Evolutionary conservation across 2,329 filamentous ascomycete genomes (phyloP).

Genomic region (Ophiocordyceps camponoti-leonardi): DNA sequence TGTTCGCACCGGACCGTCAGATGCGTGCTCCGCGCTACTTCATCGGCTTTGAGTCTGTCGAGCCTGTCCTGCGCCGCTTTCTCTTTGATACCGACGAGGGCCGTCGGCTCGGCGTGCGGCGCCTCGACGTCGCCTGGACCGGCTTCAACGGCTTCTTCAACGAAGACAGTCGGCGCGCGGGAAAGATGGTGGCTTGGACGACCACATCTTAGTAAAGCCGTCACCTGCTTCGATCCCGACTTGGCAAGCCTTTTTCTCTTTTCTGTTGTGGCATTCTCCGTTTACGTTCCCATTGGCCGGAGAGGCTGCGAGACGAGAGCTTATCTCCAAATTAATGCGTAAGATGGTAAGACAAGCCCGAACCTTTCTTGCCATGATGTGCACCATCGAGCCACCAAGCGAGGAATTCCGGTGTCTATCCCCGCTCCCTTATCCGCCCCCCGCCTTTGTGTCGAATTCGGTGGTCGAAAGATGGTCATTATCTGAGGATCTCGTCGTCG

Average conservation of each 20-base stretch:
- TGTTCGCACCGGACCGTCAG: slow-evolving; percentile 20
- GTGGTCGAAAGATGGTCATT: too few species aligned
- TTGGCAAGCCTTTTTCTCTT: not conserved
- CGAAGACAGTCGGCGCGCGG: slow-evolving; percentile 40
- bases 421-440: too few species aligned
- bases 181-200: slow-evolving; percentile 44
- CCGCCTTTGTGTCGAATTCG: too few species aligned
- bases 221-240: slow-evolving; percentile 10
- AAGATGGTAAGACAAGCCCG: too few species aligned
- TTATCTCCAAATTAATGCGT: too few species aligned
- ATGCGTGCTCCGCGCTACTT: slow-evolving; percentile 34
- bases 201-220: slow-evolving; percentile 17
- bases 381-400: too few species aligned
- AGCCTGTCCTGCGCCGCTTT: slow-evolving; percentile 26
- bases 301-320: too few species aligned
- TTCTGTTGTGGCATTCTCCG: too few species aligned
- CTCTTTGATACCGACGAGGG: slow-evolving; percentile 20
- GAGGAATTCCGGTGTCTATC: too few species aligned
- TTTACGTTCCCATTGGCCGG: too few species aligned
- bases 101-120: slow-evolving; percentile 20
- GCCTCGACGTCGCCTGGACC: slow-evolving; percentile 31
- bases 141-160: slow-evolving; percentile 45
- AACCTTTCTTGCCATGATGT: too few species aligned
- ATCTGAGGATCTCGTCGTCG: too few species aligned
- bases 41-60: slow-evolving; percentile 43